Base-by-base conservation (phyloP, 768 basidiomycete genomes). In the Kwoniella mangroviensis region DNA sequence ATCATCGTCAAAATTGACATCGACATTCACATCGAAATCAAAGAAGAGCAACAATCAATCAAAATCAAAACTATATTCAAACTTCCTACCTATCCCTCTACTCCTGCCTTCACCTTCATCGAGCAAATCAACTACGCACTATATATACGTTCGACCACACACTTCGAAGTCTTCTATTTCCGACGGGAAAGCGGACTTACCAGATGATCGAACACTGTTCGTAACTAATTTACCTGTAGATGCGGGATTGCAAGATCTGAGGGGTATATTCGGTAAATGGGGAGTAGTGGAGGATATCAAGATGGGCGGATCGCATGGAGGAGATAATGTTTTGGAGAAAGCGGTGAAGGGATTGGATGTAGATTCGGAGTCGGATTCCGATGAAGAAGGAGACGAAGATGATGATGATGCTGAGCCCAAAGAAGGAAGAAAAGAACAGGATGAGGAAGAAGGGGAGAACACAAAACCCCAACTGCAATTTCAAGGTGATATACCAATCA, bases 171-270 rank as follows among this genome's bases (percentile, higher is more conserved):
- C 67, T 15, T 17, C 69, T 2, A 26, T 28, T 7, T 55, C 54
- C 10, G 63, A n/a, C 10, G 84, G 86, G 3, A 28, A 41, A 17
- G 52, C 72, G 9, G 22, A 54, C 7, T 69, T 73, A 51, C 86
- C 84, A 63, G 85, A 87, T 73, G 81, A 88, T 41, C 89, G 87
- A 17, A 95, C 93, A 0, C 85, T 96, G 11, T 98, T 98, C 78
- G 84, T 95, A 2, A 92, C 91, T 65, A 97, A 98, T 76, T 84
- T 95, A 5, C 94, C 95, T 1, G 90, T 93, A 65, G 93, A 96
- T 80, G 88, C 92, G 3, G 92, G 92, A 1, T 91, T 92, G 74
- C 86, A 91, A 45, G 92, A 94, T 77, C 83, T 97, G 0, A 85
- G 88, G 2, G 83, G 88, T 12, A 85, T 97, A n/a, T 95, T 95